Conservation (phyloP, 441 rosid species). For the Flueggea neowawraea region DNA sequence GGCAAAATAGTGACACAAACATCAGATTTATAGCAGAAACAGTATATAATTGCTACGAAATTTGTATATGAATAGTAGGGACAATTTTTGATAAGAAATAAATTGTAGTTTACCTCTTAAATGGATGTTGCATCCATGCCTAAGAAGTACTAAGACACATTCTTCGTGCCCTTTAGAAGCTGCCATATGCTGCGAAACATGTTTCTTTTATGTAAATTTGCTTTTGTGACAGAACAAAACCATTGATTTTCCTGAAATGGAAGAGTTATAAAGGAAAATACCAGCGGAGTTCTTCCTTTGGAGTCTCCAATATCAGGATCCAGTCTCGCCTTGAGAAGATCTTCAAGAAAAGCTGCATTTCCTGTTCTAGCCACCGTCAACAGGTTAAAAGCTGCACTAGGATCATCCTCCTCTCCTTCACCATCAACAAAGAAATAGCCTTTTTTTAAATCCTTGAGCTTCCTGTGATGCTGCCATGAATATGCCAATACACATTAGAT, state of each 20-base stretch:
- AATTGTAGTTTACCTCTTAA: slow-evolving; percentile 33
- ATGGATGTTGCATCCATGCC: slow-evolving; percentile 52
- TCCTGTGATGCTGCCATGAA: slow-evolving; percentile 53
- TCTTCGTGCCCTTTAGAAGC: slow-evolving; percentile 86
- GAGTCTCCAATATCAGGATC: slow-evolving; percentile 69
- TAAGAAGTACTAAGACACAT: slow-evolving; percentile 48
- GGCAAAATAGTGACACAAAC: background rate
- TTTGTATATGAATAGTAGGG: too few relatives aligned
- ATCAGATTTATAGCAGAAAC: background rate
- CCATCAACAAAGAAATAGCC: slow-evolving; percentile 38
- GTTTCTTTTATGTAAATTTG: too few relatives aligned
- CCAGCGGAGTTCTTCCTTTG: slow-evolving; percentile 81
- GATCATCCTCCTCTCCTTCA: slow-evolving; percentile 43
- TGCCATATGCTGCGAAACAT: slow-evolving; percentile 64
- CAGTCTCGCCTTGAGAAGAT: slow-evolving; percentile 73
- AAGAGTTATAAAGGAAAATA: slow-evolving; percentile 15
- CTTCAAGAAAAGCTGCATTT: slow-evolving; percentile 82
- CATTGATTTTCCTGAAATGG: background rate
- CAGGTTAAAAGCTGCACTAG: slow-evolving; percentile 46
- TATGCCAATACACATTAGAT: background rate
- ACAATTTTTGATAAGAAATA: too few relatives aligned
- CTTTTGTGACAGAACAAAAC: background rate
- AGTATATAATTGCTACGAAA: background rate
- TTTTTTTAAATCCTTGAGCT: slow-evolving; percentile 44
- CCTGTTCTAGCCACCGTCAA: slow-evolving; percentile 64